A percentile compares a stretch with the other conserved stretches of the same genome.
These are phyloP conservation scores for Dimocarpus longan DNA, from an alignment of 345 rosid species.

Conservation along the genomic window DNA sequence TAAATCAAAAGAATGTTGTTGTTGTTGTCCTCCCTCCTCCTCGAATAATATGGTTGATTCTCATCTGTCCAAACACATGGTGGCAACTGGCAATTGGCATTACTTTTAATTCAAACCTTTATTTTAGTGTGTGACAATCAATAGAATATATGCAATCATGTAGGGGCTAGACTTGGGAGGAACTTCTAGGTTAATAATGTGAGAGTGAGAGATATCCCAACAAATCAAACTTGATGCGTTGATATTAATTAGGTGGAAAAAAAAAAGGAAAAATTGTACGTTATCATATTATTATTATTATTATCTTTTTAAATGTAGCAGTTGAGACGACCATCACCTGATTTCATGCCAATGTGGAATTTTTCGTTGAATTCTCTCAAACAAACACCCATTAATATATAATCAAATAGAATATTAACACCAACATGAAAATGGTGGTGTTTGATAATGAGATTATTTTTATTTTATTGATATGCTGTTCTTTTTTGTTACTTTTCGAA, in stretches of 20 bases:
- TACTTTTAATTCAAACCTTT: neutral
- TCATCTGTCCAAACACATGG: slow-evolving; percentile 2
- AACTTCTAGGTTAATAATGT: neutral
- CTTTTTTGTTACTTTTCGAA: too few relatives aligned
- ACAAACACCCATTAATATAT: neutral
- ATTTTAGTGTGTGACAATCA: neutral
- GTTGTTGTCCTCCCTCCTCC: neutral
- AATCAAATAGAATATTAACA: neutral
- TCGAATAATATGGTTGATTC: neutral
- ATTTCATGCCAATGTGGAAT: neutral
- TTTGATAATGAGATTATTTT: too few relatives aligned
- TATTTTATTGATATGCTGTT: too few relatives aligned
- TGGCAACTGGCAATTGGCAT: neutral
- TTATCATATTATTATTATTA: too few relatives aligned
- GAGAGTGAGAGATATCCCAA: neutral
- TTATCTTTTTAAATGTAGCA: neutral
- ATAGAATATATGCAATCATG: slow-evolving; percentile 3
- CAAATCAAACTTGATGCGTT: neutral
- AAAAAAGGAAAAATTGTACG: too few relatives aligned
- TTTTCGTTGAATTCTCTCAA: neutral
- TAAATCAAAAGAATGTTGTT: neutral
- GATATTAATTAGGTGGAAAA: neutral
- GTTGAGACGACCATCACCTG: neutral
- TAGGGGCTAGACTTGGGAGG: neutral
- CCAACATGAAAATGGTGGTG: neutral